Evolutionary conservation across 805 yeast species (phyloP).

Genomic region (Candida orba): DNA sequence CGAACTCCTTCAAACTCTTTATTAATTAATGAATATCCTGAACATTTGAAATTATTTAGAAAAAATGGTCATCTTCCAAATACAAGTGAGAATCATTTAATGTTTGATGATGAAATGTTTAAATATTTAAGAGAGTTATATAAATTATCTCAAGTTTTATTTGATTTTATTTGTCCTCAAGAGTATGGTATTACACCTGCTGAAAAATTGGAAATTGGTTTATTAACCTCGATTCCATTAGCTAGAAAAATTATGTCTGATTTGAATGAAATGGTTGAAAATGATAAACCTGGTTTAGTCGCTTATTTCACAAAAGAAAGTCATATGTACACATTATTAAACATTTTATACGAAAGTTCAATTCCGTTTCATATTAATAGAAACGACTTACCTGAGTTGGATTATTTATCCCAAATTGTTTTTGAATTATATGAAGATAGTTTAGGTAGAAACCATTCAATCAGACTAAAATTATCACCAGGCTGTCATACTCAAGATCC

Average conservation of each 20-base stretch:
- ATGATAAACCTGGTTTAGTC: conserved; percentile 76
- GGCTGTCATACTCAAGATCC: conserved; percentile 99
- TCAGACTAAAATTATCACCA: conserved; percentile 87
- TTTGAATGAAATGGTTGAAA: conserved; percentile 68
- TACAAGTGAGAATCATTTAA: conserved; percentile 30
- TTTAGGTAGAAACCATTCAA: conserved; percentile 75
- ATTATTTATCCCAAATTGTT: conserved; percentile 87
- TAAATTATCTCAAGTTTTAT: conserved; percentile 82
- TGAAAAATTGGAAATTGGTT: conserved; percentile 93
- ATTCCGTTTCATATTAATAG: conserved; percentile 93
- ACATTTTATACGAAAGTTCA: conserved; percentile 85
- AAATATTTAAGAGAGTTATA: conserved; percentile 82
- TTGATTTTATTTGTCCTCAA: conserved; percentile 97
- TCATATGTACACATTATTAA: conserved; percentile 88
- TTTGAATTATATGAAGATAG: conserved; percentile 89
- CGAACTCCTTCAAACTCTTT: conserved; percentile 24
- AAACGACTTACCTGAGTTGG: conserved; percentile 93
- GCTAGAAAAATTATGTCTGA: conserved; percentile 83
- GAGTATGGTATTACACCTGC: conserved; percentile 95
- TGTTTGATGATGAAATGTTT: conserved; percentile 75
- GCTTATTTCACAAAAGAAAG: conserved; percentile 95
- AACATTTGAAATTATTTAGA: conserved; percentile 21
- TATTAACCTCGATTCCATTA: conserved; percentile 87
- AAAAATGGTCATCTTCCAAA: conserved; percentile 10
- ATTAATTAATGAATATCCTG: conserved; percentile 23